Percentiles rank a stretch among this genome's conserved stretches.
Conservation (phyloP, 2,329 filamentous ascomycete genomes). For the Elsinoe ampelina region DNA sequence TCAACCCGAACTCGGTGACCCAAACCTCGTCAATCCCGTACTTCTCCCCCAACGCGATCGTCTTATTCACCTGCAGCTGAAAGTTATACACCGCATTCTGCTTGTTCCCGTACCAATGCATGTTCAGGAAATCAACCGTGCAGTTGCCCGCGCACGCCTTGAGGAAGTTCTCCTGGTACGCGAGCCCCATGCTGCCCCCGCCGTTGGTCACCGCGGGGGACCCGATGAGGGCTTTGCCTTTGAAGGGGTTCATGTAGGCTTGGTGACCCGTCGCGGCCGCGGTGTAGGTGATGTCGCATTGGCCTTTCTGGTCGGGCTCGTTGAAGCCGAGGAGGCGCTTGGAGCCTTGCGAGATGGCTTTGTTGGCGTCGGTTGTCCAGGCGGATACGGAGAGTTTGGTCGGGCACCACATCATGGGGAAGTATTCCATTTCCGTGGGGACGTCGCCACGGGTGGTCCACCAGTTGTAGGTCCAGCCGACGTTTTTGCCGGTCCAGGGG, state of each 20-base stretch:
- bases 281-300: constrained; percentile 48
- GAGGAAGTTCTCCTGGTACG: constrained; percentile 49
- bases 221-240: constrained; percentile 45
- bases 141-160: constrained; percentile 42
- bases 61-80: constrained; percentile 44
- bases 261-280: constrained; percentile 45
- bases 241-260: constrained; percentile 47
- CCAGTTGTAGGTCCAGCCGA: constrained; percentile 64
- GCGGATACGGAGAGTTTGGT: constrained; percentile 33
- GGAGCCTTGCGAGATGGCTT: constrained; percentile 46
- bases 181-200: constrained; percentile 43
- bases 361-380: constrained; percentile 45
- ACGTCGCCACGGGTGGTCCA: constrained; percentile 37
- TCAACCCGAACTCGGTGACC: constrained; percentile 56
- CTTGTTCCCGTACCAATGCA: constrained; percentile 53
- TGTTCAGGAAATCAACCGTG: constrained; percentile 50
- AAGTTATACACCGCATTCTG: constrained; percentile 40
- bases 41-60: constrained; percentile 30
- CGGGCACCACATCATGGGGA: constrained; percentile 59
- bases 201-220: constrained; percentile 57
- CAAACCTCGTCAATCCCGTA: constrained; percentile 35
- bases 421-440: constrained; percentile 43
- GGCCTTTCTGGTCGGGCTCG: constrained; percentile 54
- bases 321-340: constrained; percentile 59
- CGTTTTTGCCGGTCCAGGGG: constrained; percentile 35